phyloP scores from a whole-genome alignment of 225 moss, liverwort and hornwort species.

The Sphagnum contortum region DNA sequence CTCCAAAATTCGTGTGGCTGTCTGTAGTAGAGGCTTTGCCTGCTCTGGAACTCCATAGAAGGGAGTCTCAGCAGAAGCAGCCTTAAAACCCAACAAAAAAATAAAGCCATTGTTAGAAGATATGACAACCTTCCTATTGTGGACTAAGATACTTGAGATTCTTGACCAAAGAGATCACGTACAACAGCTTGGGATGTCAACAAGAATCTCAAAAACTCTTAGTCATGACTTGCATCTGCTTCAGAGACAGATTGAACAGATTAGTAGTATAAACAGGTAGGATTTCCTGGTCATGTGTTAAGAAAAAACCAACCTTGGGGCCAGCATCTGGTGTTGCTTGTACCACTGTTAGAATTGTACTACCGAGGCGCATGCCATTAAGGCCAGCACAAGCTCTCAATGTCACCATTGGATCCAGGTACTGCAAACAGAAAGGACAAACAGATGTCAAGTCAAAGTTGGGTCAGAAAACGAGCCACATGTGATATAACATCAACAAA shows the following conservation, averaged over 20 bases:
- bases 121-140: too few species aligned
- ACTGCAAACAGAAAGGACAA: slow-evolving; percentile 25
- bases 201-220: too few species aligned
- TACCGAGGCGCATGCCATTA: slow-evolving; percentile 76
- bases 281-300: too few species aligned
- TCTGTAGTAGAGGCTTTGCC: slow-evolving; percentile 47
- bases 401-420: slow-evolving; percentile 61
- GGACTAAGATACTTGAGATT: too few species aligned
- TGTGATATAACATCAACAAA: too few species aligned
- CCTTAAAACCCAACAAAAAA: slow-evolving; percentile 8
- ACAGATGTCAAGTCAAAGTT: not conserved
- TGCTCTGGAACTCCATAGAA: slow-evolving; percentile 63
- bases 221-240: too few species aligned
- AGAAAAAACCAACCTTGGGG: slow-evolving; percentile 20
- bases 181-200: too few species aligned
- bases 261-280: too few species aligned
- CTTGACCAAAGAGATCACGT: too few species aligned
- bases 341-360: slow-evolving; percentile 41
- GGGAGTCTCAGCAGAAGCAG: slow-evolving; percentile 23
- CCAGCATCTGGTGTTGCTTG: slow-evolving; percentile 52
- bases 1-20: slow-evolving; percentile 59
- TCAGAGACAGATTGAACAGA: too few species aligned
- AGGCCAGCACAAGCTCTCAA: slow-evolving; percentile 63
- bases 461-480: too few species aligned
- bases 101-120: too few species aligned